Evolutionary conservation across 2,329 filamentous ascomycete genomes (phyloP).

Genomic region (Penicillium sp.): DNA sequence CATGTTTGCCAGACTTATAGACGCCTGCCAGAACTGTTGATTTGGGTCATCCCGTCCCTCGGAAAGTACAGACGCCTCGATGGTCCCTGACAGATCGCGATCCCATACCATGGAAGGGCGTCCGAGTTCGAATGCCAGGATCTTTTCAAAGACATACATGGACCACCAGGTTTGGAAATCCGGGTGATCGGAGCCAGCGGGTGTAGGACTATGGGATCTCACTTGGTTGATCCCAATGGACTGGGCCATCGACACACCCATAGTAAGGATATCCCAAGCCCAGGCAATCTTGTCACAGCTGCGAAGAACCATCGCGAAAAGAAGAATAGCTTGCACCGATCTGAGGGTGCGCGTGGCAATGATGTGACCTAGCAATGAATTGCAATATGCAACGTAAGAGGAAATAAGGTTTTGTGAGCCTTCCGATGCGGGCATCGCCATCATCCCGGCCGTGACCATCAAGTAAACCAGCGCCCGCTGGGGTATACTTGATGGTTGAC

Average conservation of each 20-base stretch:
- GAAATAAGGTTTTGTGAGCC: not conserved
- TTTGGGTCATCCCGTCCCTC: not conserved
- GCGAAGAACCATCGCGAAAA: conserved; percentile 11
- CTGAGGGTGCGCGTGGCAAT: not conserved
- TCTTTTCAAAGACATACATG: conserved; percentile 14
- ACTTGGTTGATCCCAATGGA: conserved; percentile 10
- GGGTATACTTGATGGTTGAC: not conserved
- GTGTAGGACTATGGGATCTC: not conserved
- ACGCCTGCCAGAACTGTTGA: not conserved
- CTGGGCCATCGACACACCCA: conserved; percentile 11
- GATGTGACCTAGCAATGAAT: conserved; percentile 10
- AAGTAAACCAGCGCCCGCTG: conserved; percentile 3
- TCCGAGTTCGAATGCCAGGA: conserved; percentile 10
- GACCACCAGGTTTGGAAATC: conserved; percentile 8
- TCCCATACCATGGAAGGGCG: conserved; percentile 14
- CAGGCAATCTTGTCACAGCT: conserved; percentile 13
- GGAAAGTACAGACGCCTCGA: not conserved
- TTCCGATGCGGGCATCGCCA: conserved; percentile 3
- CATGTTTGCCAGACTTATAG: conserved; percentile 9
- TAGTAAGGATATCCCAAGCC: conserved; percentile 15
- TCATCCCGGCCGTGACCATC: not conserved
- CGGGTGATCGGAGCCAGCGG: not conserved
- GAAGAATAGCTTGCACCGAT: conserved; percentile 8
- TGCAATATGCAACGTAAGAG: conserved; percentile 11
- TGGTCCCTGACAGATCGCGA: not conserved